These are phyloP conservation scores for Tetrahymena borealis DNA, from an alignment of 73 alveolate genomes.

Conservation along the genomic window DNA sequence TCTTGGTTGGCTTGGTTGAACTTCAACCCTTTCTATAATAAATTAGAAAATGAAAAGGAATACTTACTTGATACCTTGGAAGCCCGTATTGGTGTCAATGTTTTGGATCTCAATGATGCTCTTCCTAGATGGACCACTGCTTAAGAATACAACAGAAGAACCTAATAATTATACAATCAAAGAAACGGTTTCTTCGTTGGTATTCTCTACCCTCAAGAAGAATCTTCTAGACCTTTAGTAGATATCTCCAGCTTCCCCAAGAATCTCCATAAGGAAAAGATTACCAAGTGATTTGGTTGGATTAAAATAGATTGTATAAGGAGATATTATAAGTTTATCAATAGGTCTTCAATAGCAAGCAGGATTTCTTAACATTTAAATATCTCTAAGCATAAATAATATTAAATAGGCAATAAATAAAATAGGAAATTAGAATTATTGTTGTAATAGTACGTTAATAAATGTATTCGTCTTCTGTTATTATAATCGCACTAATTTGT, in stretches of 20 bases:
- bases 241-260: conserved; percentile 19
- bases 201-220: conserved; percentile 27
- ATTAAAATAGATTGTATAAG: neutral
- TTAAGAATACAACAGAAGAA: conserved; percentile 28
- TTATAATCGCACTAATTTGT: neutral
- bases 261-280: conserved; percentile 9
- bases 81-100: conserved; percentile 17
- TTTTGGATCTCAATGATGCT: conserved; percentile 16
- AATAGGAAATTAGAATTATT: neutral
- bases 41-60: conserved; percentile 20
- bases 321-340: neutral
- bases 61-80: conserved; percentile 17
- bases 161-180: conserved; percentile 14
- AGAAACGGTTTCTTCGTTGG: conserved; percentile 25
- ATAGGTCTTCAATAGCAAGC: too few species aligned
- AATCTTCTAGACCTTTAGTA: conserved; percentile 25
- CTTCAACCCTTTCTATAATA: neutral
- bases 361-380: too few species aligned
- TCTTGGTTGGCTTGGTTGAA: conserved; percentile 6
- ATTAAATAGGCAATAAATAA: neutral
- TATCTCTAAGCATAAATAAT: neutral
- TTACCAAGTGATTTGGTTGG: conserved; percentile 20
- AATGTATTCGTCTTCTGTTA: neutral
- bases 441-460: neutral
- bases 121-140: conserved; percentile 22